Percentiles rank a stretch among this genome's conserved stretches.
Evolutionary conservation across 306 rosid genomes (phyloP).

Genomic region (Mimosa bimucronata): DNA sequence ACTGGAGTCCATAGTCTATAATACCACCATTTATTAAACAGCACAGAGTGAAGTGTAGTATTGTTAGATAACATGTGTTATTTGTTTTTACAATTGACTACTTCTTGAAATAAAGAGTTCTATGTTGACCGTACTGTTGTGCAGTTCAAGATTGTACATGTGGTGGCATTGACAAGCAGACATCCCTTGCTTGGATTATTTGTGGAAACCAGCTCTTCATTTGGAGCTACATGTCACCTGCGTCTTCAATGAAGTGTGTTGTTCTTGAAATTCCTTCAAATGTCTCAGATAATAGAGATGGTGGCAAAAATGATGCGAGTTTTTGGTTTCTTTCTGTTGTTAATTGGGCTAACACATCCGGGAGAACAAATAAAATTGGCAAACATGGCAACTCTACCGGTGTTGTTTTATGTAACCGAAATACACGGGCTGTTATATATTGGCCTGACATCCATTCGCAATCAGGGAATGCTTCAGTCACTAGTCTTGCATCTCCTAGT

Average conservation of each 20-base stretch:
- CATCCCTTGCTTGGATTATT: conserved; percentile 85
- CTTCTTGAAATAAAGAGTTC: not conserved
- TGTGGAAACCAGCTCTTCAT: conserved; percentile 67
- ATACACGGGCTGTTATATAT: conserved; percentile 67
- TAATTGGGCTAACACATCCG: conserved; percentile 56
- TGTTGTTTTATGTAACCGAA: conserved; percentile 62
- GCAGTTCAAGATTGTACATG: conserved; percentile 61
- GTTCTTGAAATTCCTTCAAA: conserved; percentile 74
- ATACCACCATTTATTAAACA: not conserved
- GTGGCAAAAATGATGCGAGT: conserved; percentile 46
- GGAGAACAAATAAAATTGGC: conserved; percentile 47
- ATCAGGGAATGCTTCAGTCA: conserved; percentile 46
- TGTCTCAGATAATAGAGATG: conserved; percentile 43
- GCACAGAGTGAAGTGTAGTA: not conserved
- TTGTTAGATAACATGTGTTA: conserved; percentile 12
- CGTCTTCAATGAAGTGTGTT: conserved; percentile 56
- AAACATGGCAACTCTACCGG: conserved; percentile 64
- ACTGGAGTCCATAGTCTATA: not conserved
- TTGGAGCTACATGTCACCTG: conserved; percentile 80
- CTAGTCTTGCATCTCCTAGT: conserved; percentile 63
- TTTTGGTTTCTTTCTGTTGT: conserved; percentile 79
- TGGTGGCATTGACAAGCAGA: conserved; percentile 83
- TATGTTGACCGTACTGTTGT: conserved; percentile 21
- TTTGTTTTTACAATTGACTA: not conserved
- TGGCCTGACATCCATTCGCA: conserved; percentile 81